phyloP scores from a whole-genome alignment of 1,284 basidiomycete genomes.

The Heliocybe sulcata region DNA sequence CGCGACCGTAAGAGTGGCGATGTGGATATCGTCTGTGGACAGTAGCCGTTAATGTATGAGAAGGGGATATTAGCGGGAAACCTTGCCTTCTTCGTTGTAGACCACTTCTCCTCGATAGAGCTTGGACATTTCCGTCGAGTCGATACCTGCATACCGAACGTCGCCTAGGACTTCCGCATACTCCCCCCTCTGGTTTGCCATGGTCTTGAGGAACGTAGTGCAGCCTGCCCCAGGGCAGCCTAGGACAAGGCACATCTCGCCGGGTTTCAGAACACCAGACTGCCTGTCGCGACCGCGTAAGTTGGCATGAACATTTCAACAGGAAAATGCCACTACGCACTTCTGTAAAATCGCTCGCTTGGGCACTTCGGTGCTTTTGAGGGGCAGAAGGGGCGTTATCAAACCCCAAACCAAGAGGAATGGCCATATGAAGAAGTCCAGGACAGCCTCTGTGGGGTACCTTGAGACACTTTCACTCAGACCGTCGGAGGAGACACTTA shows the following conservation, averaged over 20 bases:
- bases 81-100: conserved; percentile 70
- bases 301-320: not conserved
- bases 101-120: conserved; percentile 78
- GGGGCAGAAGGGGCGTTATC: conserved; percentile 51
- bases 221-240: conserved; percentile 57
- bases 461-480: not conserved
- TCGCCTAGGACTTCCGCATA: conserved; percentile 27
- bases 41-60: not conserved
- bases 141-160: conserved; percentile 70
- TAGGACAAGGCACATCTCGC: conserved; percentile 55
- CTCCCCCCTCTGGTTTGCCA: conserved; percentile 47
- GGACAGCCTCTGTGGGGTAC: conserved; percentile 43
- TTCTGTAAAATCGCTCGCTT: conserved; percentile 58
- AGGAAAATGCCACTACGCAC: conserved; percentile 31
- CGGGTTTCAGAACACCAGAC: conserved; percentile 22
- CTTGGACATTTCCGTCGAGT: conserved; percentile 55
- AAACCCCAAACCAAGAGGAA: conserved; percentile 40
- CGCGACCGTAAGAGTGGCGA: conserved; percentile 70
- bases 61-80: conserved; percentile 7
- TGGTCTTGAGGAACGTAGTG: conserved; percentile 48
- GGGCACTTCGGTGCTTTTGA: conserved; percentile 34
- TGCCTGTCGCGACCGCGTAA: not conserved
- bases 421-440: conserved; percentile 52
- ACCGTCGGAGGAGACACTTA: conserved; percentile 20
- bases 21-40: conserved; percentile 61